These are phyloP conservation scores for Cladosporium colombiae DNA, from an alignment of 2,329 filamentous ascomycete genomes.

Conservation along the genomic window DNA sequence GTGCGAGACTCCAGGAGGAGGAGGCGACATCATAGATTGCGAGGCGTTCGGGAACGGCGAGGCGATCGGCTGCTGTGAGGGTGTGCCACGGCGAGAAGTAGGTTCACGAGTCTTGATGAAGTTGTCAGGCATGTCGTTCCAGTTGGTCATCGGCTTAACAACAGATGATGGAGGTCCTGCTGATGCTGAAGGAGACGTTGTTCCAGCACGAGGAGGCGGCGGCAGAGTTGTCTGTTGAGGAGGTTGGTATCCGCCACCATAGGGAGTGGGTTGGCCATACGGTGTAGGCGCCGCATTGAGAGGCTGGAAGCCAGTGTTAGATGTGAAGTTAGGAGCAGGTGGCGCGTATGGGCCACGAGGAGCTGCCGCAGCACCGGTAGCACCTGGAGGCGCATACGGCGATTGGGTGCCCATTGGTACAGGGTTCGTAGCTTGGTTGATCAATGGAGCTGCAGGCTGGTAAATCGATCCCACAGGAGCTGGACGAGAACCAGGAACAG, in stretches of 20 bases:
- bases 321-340: constrained; percentile 35
- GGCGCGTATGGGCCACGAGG: constrained; percentile 54
- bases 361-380: constrained; percentile 42
- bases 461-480: constrained; percentile 25
- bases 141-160: constrained; percentile 72
- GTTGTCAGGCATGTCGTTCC: constrained; percentile 91
- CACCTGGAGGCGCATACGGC: constrained; percentile 26
- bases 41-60: constrained; percentile 72
- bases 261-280: constrained; percentile 38
- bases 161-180: constrained; percentile 63
- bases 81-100: constrained; percentile 71
- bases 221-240: constrained; percentile 49
- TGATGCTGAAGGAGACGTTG: constrained; percentile 62
- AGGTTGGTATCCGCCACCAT: constrained; percentile 48
- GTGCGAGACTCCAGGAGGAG: constrained; percentile 54
- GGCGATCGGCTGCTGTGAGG: constrained; percentile 61
- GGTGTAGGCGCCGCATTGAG: constrained; percentile 43
- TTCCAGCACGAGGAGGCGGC: constrained; percentile 66
- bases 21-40: constrained; percentile 53
- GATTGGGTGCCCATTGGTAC: constrained; percentile 22
- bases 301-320: constrained; percentile 42
- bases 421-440: constrained; percentile 37
- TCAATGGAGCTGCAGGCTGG: constrained; percentile 43
- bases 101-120: constrained; percentile 65
- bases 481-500: constrained; percentile 11